A percentile compares a stretch with the other conserved stretches of the same genome.
phyloP scores from a whole-genome alignment of 768 basidiomycete species.

The Holtermannia corniformis region DNA sequence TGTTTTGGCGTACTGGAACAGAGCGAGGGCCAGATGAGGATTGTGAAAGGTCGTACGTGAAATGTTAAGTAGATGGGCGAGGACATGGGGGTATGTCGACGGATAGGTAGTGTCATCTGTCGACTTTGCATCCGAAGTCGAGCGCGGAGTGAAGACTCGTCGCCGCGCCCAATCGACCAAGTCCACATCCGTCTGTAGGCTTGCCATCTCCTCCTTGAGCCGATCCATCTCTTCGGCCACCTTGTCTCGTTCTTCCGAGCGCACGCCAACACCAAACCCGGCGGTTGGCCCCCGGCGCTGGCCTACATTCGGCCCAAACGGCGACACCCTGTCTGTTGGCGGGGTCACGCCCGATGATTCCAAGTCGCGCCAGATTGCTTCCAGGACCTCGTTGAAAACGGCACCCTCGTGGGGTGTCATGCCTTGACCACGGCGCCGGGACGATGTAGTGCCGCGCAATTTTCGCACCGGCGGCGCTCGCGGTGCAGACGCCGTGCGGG shows the following conservation, averaged over 20 bases:
- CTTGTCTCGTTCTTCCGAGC: conserved; percentile 9
- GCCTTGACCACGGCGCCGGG: conserved; percentile 5
- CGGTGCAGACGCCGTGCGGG: neutral
- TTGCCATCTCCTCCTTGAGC: conserved; percentile 32
- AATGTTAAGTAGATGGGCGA: conserved; percentile 65
- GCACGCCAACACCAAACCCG: neutral
- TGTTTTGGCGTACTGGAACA: conserved; percentile 70
- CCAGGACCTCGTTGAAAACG: conserved; percentile 15
- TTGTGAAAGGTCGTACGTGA: conserved; percentile 70
- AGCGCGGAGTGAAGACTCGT: conserved; percentile 11
- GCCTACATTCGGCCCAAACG: neutral
- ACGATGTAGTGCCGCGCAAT: neutral
- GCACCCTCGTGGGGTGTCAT: conserved; percentile 17
- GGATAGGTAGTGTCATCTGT: conserved; percentile 23
- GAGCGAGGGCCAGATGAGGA: conserved; percentile 67
- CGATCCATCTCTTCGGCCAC: conserved; percentile 23
- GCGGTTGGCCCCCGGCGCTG: neutral
- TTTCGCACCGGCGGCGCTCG: neutral
- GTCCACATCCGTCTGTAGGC: conserved; percentile 18
- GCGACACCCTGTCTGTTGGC: neutral
- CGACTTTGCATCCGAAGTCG: neutral
- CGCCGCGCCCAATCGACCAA: conserved; percentile 24
- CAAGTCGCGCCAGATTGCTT: conserved; percentile 17
- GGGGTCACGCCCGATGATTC: neutral
- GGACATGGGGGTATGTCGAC: conserved; percentile 61